Evolutionary conservation across 805 yeast species (phyloP).

Genomic region (Brettanomyces bruxellensis): DNA sequence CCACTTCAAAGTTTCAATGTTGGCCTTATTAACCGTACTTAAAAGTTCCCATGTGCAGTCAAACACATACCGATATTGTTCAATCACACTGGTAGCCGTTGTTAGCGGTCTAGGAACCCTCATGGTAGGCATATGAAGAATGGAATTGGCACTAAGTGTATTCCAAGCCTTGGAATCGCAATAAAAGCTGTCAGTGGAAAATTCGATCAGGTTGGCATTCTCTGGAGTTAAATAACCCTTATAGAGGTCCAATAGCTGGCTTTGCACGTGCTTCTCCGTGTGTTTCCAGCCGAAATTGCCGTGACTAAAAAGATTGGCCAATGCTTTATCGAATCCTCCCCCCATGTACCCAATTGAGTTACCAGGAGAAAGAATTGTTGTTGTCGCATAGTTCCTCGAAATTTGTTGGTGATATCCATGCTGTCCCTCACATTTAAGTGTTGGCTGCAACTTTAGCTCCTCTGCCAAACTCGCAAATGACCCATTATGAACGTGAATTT

Average conservation of each 20-base stretch:
- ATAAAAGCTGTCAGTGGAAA: slow-evolving; percentile 13
- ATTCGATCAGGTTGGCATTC: slow-evolving; percentile 22
- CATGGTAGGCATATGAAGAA: slow-evolving; percentile 34
- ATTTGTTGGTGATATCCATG: slow-evolving; percentile 7
- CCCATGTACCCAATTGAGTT: slow-evolving; percentile 41
- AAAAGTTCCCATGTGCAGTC: slow-evolving; percentile 31
- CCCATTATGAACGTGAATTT: slow-evolving; percentile 14
- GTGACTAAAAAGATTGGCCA: slow-evolving; percentile 21
- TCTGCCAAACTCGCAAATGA: slow-evolving; percentile 7
- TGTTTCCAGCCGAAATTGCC: slow-evolving; percentile 7
- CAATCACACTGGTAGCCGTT: slow-evolving; percentile 2
- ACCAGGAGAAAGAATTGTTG: slow-evolving; percentile 41
- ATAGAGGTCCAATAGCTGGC: slow-evolving; percentile 6
- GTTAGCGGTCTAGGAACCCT: slow-evolving; percentile 22
- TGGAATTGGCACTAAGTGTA: slow-evolving; percentile 18
- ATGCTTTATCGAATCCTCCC: slow-evolving; percentile 39
- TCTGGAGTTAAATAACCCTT: slow-evolving; percentile 27
- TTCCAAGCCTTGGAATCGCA: slow-evolving; percentile 22
- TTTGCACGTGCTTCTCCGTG: slow-evolving; percentile 17
- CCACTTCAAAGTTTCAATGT: slow-evolving; percentile 8
- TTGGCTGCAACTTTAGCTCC: slow-evolving; percentile 6
- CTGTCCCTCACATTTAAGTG: slow-evolving; percentile 3
- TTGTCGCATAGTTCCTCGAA: slow-evolving; percentile 10
- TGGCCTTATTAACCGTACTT: slow-evolving; percentile 15
- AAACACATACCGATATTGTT: slow-evolving; percentile 20